Percentiles rank a stretch among this genome's conserved stretches.
phyloP scores from a whole-genome alignment of 441 rosid species.

The Pelargonium citronellum region DNA sequence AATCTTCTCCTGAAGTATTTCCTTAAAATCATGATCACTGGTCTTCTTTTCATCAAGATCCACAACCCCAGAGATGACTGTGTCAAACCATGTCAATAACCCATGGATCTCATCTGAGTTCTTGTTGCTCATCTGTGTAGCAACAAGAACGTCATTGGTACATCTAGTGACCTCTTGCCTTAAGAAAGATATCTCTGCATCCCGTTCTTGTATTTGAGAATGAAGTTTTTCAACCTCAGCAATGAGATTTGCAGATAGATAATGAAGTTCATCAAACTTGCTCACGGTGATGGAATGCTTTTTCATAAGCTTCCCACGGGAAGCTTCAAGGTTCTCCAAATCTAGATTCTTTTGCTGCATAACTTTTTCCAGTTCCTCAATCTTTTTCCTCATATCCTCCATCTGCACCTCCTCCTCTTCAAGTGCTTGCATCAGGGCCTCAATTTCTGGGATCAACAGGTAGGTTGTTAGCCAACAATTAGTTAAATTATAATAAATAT shows the following conservation, averaged over 20 bases:
- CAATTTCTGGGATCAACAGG: conserved; percentile 60
- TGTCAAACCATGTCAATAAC: conserved; percentile 57
- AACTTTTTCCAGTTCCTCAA: conserved; percentile 55
- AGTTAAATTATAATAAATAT: neutral
- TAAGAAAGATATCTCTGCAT: conserved; percentile 87
- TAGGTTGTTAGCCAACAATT: conserved; percentile 17
- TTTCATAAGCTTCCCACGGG: conserved; percentile 76
- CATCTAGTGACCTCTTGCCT: conserved; percentile 99
- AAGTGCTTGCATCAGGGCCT: conserved; percentile 96
- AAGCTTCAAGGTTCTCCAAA: conserved; percentile 70
- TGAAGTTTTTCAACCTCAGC: conserved; percentile 91
- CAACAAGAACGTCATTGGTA: conserved; percentile 74
- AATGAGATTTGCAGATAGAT: conserved; percentile 77
- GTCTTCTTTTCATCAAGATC: conserved; percentile 36
- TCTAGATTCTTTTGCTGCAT: conserved; percentile 61
- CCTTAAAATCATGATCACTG: conserved; percentile 48
- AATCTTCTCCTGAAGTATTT: conserved; percentile 54
- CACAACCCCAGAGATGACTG: conserved; percentile 44
- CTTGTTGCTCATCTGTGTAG: conserved; percentile 61
- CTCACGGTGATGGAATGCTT: conserved; percentile 77
- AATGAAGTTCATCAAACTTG: conserved; percentile 97
- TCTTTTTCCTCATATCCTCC: conserved; percentile 69
- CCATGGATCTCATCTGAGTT: conserved; percentile 53
- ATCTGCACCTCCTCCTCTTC: conserved; percentile 97
- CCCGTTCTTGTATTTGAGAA: conserved; percentile 80